Percentiles rank a stretch among this genome's conserved stretches.
Evolutionary conservation across 2,329 filamentous ascomycete genomes (phyloP).

Genomic region (Akanthomyces uredinophilus): DNA sequence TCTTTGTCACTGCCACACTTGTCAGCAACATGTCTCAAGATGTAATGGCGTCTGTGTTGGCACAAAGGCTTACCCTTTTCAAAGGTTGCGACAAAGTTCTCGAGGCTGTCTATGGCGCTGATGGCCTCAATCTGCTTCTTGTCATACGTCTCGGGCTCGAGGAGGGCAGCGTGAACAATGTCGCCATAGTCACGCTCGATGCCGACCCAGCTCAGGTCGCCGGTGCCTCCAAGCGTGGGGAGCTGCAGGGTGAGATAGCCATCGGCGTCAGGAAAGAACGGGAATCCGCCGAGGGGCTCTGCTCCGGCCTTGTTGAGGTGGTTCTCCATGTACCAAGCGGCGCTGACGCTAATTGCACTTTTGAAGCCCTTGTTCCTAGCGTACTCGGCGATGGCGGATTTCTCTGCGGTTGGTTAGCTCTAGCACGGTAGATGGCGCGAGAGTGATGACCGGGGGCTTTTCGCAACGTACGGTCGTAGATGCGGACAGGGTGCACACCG

Average conservation of each 20-base stretch:
- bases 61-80: slow-evolving; percentile 22
- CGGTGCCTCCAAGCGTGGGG: slow-evolving; percentile 35
- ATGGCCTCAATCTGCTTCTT: slow-evolving; percentile 32
- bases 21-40: background rate
- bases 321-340: slow-evolving; percentile 41
- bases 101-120: slow-evolving; percentile 29
- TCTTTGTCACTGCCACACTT: slow-evolving; percentile 23
- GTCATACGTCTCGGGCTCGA: slow-evolving; percentile 34
- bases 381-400: slow-evolving; percentile 34
- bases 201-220: slow-evolving; percentile 33
- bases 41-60: background rate
- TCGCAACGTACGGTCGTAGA: slow-evolving; percentile 29
- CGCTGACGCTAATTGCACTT: slow-evolving; percentile 29
- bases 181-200: slow-evolving; percentile 40
- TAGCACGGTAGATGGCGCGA: background rate
- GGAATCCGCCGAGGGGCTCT: slow-evolving; percentile 36
- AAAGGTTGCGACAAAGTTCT: slow-evolving; percentile 28
- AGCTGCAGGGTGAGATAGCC: slow-evolving; percentile 31
- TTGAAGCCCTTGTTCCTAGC: slow-evolving; percentile 31
- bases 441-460: background rate
- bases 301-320: slow-evolving; percentile 31
- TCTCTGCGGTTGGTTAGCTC: slow-evolving; percentile 25
- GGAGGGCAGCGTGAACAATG: slow-evolving; percentile 39
- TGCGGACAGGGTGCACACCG: slow-evolving; percentile 26
- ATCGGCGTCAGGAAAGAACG: slow-evolving; percentile 29